Evolutionary conservation across 495 filamentous ascomycete species (phyloP).

Genomic region (Neurospora discreta): DNA sequence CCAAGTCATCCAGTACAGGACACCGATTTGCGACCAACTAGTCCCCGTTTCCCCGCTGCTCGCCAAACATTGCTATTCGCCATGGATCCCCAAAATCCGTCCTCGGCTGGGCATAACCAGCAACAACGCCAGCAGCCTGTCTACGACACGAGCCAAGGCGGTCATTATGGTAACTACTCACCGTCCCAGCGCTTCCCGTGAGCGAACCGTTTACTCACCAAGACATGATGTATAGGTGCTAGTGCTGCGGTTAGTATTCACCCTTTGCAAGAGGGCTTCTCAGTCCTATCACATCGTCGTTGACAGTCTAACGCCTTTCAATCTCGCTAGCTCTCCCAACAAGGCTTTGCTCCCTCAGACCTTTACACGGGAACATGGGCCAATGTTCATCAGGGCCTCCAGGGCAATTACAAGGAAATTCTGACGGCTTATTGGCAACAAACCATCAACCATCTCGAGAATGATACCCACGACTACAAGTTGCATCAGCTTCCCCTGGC

Average conservation of each 20-base stretch:
- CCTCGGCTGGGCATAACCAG: conserved; percentile 25
- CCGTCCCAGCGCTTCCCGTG: background rate
- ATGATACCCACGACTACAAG: conserved; percentile 95
- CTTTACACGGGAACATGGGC: conserved; percentile 90
- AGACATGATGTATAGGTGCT: conserved; percentile 47
- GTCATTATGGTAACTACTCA: conserved; percentile 72
- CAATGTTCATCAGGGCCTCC: conserved; percentile 94
- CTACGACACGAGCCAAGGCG: conserved; percentile 73
- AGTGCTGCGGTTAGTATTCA: conserved; percentile 59
- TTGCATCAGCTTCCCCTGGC: conserved; percentile 90
- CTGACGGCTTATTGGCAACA: conserved; percentile 98
- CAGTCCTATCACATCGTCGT: background rate
- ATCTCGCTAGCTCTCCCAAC: conserved; percentile 48
- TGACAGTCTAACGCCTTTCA: conserved; percentile 3
- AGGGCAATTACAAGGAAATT: conserved; percentile 88
- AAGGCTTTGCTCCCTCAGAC: conserved; percentile 76
- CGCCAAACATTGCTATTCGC: conserved; percentile 3
- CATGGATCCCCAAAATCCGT: conserved; percentile 40
- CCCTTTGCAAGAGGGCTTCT: background rate
- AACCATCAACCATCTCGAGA: conserved; percentile 87
- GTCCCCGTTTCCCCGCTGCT: background rate
- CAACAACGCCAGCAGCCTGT: conserved; percentile 43
- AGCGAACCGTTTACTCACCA: conserved; percentile 2
- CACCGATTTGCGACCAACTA: conserved; percentile 4
- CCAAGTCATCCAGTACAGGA: conserved; percentile 1